These are phyloP conservation scores for Sporothrix protearum DNA, from an alignment of 2,329 filamentous ascomycete species.

Conservation along the genomic window DNA sequence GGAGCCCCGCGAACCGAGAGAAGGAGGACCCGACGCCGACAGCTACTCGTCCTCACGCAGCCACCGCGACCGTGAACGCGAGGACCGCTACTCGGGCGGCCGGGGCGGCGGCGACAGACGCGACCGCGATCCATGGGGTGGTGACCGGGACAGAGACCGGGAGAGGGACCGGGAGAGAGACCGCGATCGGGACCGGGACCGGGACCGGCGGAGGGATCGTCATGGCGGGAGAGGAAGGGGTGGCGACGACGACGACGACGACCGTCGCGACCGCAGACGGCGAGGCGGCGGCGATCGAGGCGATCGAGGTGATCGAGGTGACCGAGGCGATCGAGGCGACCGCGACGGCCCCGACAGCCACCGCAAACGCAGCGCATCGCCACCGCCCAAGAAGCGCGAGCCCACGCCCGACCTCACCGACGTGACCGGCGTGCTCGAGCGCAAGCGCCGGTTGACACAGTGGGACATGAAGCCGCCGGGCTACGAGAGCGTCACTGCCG, in stretches of 20 bases:
- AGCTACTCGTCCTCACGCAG: slow-evolving; percentile 89
- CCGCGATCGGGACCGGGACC: slow-evolving; percentile 51
- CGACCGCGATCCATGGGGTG: slow-evolving; percentile 45
- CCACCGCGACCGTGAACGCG: slow-evolving; percentile 88
- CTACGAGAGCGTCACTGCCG: slow-evolving; percentile 96
- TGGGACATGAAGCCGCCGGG: slow-evolving; percentile 99
- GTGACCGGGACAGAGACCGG: slow-evolving; percentile 53
- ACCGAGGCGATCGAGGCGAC: no score
- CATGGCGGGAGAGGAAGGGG: slow-evolving; percentile 57
- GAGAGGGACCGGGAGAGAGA: slow-evolving; percentile 57
- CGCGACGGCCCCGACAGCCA: slow-evolving; percentile 46
- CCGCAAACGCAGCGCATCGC: slow-evolving; percentile 70
- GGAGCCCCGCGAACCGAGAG: not conserved
- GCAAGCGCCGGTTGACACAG: slow-evolving; percentile 90
- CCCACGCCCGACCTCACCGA: slow-evolving; percentile 93
- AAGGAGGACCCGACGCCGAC: slow-evolving; percentile 50
- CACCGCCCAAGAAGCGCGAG: slow-evolving; percentile 85
- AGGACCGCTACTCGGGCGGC: slow-evolving; percentile 75
- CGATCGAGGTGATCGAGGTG: no score
- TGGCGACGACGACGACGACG: slow-evolving; percentile 63
- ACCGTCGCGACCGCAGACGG: slow-evolving; percentile 55
- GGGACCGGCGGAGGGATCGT: slow-evolving; percentile 43
- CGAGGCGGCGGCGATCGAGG: slow-evolving; percentile 55
- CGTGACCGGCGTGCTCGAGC: slow-evolving; percentile 73
- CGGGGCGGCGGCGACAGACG: slow-evolving; percentile 52